Evolutionary conservation across 225 moss, liverwort and hornwort species (phyloP).

Genomic region (Bryoerythrophyllum caledonicum): DNA sequence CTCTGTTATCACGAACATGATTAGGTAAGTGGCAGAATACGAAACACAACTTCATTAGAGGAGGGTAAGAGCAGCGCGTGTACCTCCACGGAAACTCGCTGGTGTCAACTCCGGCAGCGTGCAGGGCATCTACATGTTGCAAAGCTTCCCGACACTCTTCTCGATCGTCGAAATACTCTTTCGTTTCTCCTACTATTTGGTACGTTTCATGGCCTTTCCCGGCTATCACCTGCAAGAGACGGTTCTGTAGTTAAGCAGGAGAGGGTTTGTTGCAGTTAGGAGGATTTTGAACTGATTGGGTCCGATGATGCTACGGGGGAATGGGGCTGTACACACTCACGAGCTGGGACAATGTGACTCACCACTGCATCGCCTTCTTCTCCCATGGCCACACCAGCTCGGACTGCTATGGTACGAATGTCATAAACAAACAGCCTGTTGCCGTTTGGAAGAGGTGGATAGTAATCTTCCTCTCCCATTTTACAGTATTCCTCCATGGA

Average conservation of each 20-base stretch:
- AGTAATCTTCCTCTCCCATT: conserved; percentile 86
- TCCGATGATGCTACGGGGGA: background rate
- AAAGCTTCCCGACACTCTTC: conserved; percentile 97
- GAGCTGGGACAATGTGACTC: conserved; percentile 11
- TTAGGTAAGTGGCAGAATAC: conserved; percentile 3
- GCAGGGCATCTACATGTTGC: conserved; percentile 93
- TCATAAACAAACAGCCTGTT: conserved; percentile 90
- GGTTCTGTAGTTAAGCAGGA: background rate
- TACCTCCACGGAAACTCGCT: conserved; percentile 99
- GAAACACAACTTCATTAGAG: background rate
- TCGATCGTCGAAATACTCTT: conserved; percentile 92
- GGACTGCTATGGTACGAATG: conserved; percentile 89
- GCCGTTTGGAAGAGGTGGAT: conserved; percentile 93
- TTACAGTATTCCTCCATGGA: conserved; percentile 92
- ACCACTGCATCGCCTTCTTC: conserved; percentile 99
- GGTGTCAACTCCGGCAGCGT: conserved; percentile 97
- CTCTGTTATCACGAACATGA: conserved; percentile 28
- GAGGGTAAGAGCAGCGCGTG: background rate
- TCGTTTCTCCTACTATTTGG: conserved; percentile 79
- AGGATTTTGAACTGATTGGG: background rate
- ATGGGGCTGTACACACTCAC: no score
- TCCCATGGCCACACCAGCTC: conserved; percentile 99
- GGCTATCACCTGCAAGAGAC: conserved; percentile 73
- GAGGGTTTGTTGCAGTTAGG: background rate
- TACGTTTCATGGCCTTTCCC: conserved; percentile 99